A percentile compares a stretch with the other conserved stretches of the same genome.
phyloP scores from a whole-genome alignment of 148 eudicot genomes.

The Chenopodium album region DNA sequence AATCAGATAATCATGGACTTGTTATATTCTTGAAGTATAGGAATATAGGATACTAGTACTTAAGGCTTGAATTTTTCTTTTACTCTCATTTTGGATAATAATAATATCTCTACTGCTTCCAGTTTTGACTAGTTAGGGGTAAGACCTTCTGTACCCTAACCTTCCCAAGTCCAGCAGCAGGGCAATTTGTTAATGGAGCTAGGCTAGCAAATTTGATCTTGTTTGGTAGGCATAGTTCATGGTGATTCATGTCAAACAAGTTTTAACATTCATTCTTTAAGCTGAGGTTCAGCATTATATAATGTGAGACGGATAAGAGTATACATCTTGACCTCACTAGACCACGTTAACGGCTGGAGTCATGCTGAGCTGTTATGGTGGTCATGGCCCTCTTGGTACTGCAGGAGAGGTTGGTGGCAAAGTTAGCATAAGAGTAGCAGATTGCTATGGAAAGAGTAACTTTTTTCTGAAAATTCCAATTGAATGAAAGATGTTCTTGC shows the following conservation, averaged over 20 bases:
- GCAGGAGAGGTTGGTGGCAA: not conserved
- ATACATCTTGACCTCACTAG: not conserved
- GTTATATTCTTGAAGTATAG: not conserved
- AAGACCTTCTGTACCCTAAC: not conserved
- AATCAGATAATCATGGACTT: not conserved
- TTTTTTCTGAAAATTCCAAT: not conserved
- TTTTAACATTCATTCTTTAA: not conserved
- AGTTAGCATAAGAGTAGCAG: not conserved
- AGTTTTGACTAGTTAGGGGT: not conserved
- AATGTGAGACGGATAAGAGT: not conserved
- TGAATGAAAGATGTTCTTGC: not conserved
- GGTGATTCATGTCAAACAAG: not conserved
- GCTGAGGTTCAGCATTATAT: not conserved
- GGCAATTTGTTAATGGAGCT: not conserved
- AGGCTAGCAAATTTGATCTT: not conserved
- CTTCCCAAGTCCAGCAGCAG: not conserved
- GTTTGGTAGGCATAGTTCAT: not conserved
- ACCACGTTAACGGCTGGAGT: not conserved
- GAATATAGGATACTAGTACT: not conserved
- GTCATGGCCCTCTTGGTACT: not conserved
- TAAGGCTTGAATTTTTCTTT: not conserved
- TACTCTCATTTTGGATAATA: not conserved
- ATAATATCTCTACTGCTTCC: not conserved
- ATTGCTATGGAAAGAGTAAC: not conserved
- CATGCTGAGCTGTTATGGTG: not conserved